Evolutionary conservation across 2,329 filamentous ascomycete species (phyloP), one percentile per base, ranked within the genome.

Genomic region (Neonectria punicea): DNA sequence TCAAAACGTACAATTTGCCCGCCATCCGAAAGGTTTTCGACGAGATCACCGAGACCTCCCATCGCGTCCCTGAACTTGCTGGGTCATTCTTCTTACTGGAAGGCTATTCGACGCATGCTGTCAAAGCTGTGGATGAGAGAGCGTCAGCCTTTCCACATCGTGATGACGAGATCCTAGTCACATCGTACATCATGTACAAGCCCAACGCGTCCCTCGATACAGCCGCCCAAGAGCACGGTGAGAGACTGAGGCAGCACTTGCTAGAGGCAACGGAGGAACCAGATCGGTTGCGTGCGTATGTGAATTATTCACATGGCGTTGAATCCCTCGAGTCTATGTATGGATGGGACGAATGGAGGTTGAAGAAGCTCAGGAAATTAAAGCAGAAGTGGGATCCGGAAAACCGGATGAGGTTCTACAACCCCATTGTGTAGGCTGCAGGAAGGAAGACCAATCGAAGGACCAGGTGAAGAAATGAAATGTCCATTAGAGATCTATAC

Each of bases 1-100:
- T 85, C 1, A 63, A 78, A 50, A 32, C 58, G 0, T 84, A 82
- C 73, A 72, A 81, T 43, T 28, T 68, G 2, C 46, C 68, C 0
- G 74, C 78, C 2, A 66, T 75, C 20, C 60, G 68, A 2, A 56
- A 66, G 32, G 69, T 73, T 5, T 81, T 75, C 53, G 64, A 77
- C 28, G 67, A 75, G 14, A 82, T 81, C 67, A 64, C 61, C 11
- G 66, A 71, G 16, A 67, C 74, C 13, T 62, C 67, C 0, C 54
- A 50, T 1, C 59, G 61, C 0, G n/a, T 63, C 2, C 68, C 70
- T 1, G 60, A 71, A 11, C 65, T 73, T 8, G 53, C 62, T 2
- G 64, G 64, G 1, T 72, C 70, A 4, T 77, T 87, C 39, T 84
- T 87, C 75, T 81, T 87, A 77, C 84, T 87, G 49, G 86, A 88